Evolutionary conservation across 768 basidiomycete genomes (phyloP).

Genomic region (Pleurotus tuoliensis): DNA sequence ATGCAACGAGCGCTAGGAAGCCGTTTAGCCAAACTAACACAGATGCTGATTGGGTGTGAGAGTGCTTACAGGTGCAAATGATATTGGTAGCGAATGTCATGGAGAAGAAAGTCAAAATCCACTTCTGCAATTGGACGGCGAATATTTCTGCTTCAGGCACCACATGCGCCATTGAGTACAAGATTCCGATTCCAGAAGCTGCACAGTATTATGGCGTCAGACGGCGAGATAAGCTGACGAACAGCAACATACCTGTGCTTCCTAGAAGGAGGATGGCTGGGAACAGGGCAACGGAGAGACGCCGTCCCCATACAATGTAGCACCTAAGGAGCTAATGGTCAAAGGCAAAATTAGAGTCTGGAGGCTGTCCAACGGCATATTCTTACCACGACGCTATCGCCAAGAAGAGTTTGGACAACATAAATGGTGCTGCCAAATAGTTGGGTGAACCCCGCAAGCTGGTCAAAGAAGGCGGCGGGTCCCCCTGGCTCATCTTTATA

Average conservation of each 20-base stretch:
- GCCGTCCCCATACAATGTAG: slow-evolving; percentile 28
- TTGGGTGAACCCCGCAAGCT: slow-evolving; percentile 30
- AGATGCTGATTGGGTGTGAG: no score
- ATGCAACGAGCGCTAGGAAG: slow-evolving; percentile 24
- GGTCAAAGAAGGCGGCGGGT: slow-evolving; percentile 28
- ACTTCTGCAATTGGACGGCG: slow-evolving; percentile 24
- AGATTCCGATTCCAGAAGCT: slow-evolving; percentile 26
- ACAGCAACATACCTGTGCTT: slow-evolving; percentile 21
- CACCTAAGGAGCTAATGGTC: slow-evolving; percentile 23
- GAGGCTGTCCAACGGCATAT: not conserved
- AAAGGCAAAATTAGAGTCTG: not conserved
- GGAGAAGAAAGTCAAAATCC: slow-evolving; percentile 37
- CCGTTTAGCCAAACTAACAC: no score
- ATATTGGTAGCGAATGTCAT: slow-evolving; percentile 33
- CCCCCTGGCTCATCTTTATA: slow-evolving; percentile 20
- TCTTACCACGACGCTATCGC: slow-evolving; percentile 32
- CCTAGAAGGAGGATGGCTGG: slow-evolving; percentile 25
- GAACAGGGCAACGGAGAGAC: slow-evolving; percentile 18
- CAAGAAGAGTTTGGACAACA: slow-evolving; percentile 32
- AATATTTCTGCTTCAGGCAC: slow-evolving; percentile 27
- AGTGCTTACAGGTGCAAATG: slow-evolving; percentile 27
- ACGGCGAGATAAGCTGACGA: not conserved
- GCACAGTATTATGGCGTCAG: not conserved
- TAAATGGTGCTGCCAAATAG: slow-evolving; percentile 34
- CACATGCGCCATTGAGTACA: slow-evolving; percentile 26